phyloP scores from a whole-genome alignment of 2,329 filamentous ascomycete species.

The Talaromyces sp. region DNA sequence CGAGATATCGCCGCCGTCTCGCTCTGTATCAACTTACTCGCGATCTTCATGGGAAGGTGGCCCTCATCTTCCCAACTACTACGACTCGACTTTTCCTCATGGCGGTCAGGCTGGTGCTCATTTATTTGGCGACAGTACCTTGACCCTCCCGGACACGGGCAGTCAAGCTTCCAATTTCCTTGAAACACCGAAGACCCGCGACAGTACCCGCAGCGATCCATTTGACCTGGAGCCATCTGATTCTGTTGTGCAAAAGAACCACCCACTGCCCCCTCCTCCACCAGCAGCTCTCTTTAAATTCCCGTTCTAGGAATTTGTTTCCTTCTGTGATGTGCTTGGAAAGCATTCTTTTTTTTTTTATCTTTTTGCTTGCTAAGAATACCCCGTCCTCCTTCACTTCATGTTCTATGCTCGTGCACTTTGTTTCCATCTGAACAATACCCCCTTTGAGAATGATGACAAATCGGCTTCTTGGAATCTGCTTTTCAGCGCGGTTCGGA shows the following conservation, averaged over 20 bases:
- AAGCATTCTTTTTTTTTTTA: too few species aligned
- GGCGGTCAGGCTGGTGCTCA: conserved; percentile 4
- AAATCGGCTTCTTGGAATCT: too few species aligned
- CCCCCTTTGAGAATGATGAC: too few species aligned
- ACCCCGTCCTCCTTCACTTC: too few species aligned
- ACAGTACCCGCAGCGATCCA: conserved; percentile 36
- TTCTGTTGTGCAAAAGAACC: conserved; percentile 34
- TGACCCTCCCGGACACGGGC: conserved; percentile 6
- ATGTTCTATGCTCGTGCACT: too few species aligned
- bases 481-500: too few species aligned
- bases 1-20: conserved; percentile 17
- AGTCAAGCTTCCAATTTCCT: conserved; percentile 1
- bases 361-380: too few species aligned
- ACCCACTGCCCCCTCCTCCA: background rate
- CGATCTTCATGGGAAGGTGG: conserved; percentile 11
- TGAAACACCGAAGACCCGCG: conserved; percentile 14
- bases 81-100: conserved; percentile 9
- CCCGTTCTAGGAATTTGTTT: too few species aligned
- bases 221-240: conserved; percentile 38
- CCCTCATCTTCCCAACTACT: background rate
- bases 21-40: conserved; percentile 19
- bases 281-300: background rate
- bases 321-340: too few species aligned
- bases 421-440: too few species aligned
- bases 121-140: conserved; percentile 1